Evolutionary conservation across 2,329 filamentous ascomycete species (phyloP).

Genomic region (Fonsecaea pedrosoi): DNA sequence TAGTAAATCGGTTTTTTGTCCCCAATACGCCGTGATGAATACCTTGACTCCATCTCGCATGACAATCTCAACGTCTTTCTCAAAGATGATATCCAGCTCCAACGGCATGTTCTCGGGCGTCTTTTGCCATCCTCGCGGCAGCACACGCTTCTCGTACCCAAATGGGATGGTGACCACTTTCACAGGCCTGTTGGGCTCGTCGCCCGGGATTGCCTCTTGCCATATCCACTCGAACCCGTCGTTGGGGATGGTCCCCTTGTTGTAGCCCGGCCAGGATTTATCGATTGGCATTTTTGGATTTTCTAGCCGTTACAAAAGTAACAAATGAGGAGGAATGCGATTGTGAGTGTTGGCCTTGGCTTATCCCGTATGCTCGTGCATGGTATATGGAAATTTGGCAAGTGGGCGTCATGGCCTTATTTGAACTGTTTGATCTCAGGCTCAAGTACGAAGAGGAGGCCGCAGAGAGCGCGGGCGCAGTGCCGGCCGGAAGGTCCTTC

Average conservation of each 20-base stretch:
- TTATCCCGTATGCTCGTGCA: neutral
- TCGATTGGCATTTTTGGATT: constrained; percentile 25
- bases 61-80: constrained; percentile 40
- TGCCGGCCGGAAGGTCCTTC: no score
- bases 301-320: neutral
- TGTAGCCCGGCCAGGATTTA: constrained; percentile 28
- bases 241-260: constrained; percentile 24
- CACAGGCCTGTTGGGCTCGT: constrained; percentile 16
- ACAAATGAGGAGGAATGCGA: no score
- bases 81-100: constrained; percentile 34
- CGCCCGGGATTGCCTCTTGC: constrained; percentile 27
- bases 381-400: neutral
- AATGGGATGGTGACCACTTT: constrained; percentile 25
- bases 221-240: constrained; percentile 26
- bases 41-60: constrained; percentile 42
- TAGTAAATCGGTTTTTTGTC: no score
- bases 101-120: constrained; percentile 25
- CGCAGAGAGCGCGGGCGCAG: neutral
- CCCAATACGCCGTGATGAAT: constrained; percentile 28
- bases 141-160: constrained; percentile 25
- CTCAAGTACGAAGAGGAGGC: neutral
- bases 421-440: neutral
- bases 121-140: constrained; percentile 29
- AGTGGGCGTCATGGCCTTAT: neutral
- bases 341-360: neutral